Evolutionary conservation across 1,284 basidiomycete species (phyloP).

Genomic region (Pisolithus thermaeus): DNA sequence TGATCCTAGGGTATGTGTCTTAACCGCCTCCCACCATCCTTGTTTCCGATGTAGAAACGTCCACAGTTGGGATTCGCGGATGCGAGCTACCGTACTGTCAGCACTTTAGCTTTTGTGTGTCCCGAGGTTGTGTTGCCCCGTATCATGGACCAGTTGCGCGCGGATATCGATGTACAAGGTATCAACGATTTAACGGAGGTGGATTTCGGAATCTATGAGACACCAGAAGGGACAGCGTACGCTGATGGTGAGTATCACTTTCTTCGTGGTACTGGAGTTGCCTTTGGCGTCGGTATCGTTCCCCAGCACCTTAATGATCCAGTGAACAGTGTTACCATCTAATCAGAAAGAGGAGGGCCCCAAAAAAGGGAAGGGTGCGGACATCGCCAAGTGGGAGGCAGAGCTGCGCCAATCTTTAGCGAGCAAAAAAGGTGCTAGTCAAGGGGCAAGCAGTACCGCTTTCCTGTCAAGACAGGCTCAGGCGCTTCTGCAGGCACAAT

Average conservation of each 20-base stretch:
- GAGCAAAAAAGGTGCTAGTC: conserved; percentile 54
- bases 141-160: conserved; percentile 59
- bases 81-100: conserved; percentile 71
- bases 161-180: conserved; percentile 54
- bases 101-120: conserved; percentile 78
- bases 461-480: conserved; percentile 81
- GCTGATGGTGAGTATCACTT: conserved; percentile 58
- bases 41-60: not conserved
- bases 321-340: conserved; percentile 50
- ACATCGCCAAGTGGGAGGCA: conserved; percentile 89
- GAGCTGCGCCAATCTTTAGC: conserved; percentile 84
- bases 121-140: conserved; percentile 63
- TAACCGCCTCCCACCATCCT: not conserved
- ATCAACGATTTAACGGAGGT: conserved; percentile 62
- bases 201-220: conserved; percentile 81
- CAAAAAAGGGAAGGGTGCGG: conserved; percentile 81
- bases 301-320: not conserved
- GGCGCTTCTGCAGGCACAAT: conserved; percentile 71
- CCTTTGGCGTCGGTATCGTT: not conserved
- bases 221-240: conserved; percentile 73
- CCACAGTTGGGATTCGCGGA: conserved; percentile 44
- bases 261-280: not conserved
- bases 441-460: conserved; percentile 8
- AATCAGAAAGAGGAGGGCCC: conserved; percentile 50
- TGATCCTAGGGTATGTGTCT: conserved; percentile 37